Conservation (phyloP, 1,284 basidiomycete species). For the Trametes hirsuta region DNA sequence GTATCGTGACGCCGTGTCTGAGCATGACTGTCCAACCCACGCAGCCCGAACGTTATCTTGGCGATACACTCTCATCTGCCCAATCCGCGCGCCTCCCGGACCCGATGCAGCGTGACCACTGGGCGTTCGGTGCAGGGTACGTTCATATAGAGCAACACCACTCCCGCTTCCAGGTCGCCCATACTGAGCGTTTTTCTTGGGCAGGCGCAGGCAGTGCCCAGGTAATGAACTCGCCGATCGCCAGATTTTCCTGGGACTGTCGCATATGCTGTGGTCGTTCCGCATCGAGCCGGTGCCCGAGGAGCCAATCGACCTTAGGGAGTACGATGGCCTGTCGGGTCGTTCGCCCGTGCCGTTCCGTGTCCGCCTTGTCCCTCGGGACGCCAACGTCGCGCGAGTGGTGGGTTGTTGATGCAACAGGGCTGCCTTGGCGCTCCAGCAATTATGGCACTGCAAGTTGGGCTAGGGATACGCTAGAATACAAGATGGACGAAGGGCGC, state of each 20-base stretch:
- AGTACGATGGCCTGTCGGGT: slow-evolving; percentile 19
- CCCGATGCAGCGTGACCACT: slow-evolving; percentile 27
- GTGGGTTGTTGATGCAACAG: neutral
- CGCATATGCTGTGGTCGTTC: slow-evolving; percentile 15
- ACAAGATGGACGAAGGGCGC: too few species aligned
- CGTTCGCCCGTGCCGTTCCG: slow-evolving; percentile 16
- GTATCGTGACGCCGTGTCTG: neutral
- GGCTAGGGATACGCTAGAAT: too few species aligned
- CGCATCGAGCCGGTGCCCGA: slow-evolving; percentile 3
- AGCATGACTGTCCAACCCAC: neutral
- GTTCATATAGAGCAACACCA: neutral
- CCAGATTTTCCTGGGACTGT: neutral
- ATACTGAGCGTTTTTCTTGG: neutral
- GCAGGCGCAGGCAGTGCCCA: slow-evolving; percentile 34
- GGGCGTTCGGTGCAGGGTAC: slow-evolving; percentile 24
- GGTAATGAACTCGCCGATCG: neutral
- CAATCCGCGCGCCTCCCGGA: slow-evolving; percentile 27
- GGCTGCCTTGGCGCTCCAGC: too few species aligned
- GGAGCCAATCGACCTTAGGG: slow-evolving; percentile 17
- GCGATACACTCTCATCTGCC: slow-evolving; percentile 18
- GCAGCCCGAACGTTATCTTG: slow-evolving; percentile 26
- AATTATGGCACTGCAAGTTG: too few species aligned
- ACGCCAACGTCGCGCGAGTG: neutral
- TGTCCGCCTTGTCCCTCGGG: slow-evolving; percentile 8
- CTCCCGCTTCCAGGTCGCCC: neutral